These are phyloP conservation scores for Ampelocalamus luodianensis DNA, from an alignment of 176 grass and related monocot genomes.

Conservation along the genomic window DNA sequence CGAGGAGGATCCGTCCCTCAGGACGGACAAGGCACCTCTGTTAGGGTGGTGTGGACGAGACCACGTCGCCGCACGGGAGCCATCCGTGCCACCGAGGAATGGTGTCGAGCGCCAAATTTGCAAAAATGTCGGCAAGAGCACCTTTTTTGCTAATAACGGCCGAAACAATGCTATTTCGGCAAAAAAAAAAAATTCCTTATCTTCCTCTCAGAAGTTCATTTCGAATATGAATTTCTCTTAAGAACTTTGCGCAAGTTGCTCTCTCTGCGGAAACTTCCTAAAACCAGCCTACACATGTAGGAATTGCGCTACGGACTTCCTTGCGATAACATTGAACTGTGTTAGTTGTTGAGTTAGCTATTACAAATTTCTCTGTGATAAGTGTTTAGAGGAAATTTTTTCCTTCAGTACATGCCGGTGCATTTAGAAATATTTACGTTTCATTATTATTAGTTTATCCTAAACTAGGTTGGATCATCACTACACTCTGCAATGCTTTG, in stretches of 20 bases:
- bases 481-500: too few species aligned
- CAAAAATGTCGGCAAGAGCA: too few species aligned
- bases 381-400: neutral
- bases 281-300: neutral
- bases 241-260: neutral
- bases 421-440: neutral
- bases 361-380: neutral
- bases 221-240: neutral
- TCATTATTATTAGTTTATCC: neutral
- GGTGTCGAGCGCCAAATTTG: too few species aligned
- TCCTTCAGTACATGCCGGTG: neutral
- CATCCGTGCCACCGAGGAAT: rapidly evolving
- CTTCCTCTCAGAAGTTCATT: neutral
- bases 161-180: too few species aligned
- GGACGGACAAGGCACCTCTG: too few species aligned
- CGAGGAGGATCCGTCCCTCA: too few species aligned
- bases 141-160: too few species aligned
- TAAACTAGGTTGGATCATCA: neutral
- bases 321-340: neutral
- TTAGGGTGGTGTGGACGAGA: too few species aligned
- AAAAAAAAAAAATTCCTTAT: too few species aligned
- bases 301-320: neutral
- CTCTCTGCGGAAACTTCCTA: neutral
- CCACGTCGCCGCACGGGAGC: rapidly evolving
- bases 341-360: neutral